Base-by-base conservation (phyloP, 2,329 filamentous ascomycete species). In the Chaetomium strumarium region DNA sequence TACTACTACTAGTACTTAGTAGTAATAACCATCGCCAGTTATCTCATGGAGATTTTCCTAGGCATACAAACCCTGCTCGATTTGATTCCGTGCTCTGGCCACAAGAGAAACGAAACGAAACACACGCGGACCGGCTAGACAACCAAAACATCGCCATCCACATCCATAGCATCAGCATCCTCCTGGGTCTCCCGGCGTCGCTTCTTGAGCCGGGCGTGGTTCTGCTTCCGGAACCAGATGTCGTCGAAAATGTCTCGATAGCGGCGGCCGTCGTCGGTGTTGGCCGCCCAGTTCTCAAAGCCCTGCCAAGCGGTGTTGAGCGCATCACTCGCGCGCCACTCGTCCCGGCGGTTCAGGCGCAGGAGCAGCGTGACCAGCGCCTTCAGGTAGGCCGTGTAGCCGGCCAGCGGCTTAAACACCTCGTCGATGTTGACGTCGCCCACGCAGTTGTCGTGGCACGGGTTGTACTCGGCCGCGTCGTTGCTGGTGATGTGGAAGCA, bases 201-300 rank as follows among this genome's bases (percentile, higher is more conserved):
- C 46, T 45, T 51, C 38, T 42, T 45, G 5, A 54, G 46, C 38
- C 46, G 53, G 24, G 16, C 13, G 30, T 45, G 41, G 31, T 63
- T 63, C 16, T 52, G 34, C 52, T 49, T 46, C 37, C 59, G 47
- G 4, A 58, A 46, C 55, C 44, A 50, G 11, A 58, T 55, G 33
- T 63, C 59, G n/a, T 63, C 56, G 41, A 64, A 66, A 13, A 68
- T 53, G 51, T 72, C 70, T n/a, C 62, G 53, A 53, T 68, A 67
- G 7, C 60, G 48, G 36, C 17, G 50, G 1, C 68, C 68, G 13
- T 68, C 68, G 1, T 63, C 58, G 0, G 64, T 69, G 3, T 53
- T 41, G 2, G 50, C 48, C 50, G 62, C 63, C 70, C 70, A 72
- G 9, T 53, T 24, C 39, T 51, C 44, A 40, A 64, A 72, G 8